phyloP scores from a whole-genome alignment of 2,329 filamentous ascomycete species.

The Aureobasidium sp. region DNA sequence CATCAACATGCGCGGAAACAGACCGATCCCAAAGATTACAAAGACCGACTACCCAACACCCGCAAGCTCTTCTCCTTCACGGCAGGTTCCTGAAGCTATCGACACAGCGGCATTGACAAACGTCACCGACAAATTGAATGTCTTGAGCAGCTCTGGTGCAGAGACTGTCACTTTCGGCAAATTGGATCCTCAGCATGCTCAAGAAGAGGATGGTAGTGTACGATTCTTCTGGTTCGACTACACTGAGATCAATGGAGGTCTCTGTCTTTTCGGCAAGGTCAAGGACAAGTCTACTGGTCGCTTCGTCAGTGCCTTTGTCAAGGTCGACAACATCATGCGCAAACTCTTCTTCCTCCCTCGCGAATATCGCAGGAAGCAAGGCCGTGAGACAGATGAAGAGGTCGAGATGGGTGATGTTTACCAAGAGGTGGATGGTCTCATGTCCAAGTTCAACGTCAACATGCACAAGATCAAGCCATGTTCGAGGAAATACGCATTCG shows the following conservation, averaged over 20 bases:
- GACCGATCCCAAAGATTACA: slow-evolving; percentile 66
- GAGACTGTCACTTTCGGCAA: slow-evolving; percentile 66
- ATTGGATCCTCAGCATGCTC: slow-evolving; percentile 70
- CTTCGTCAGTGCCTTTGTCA: slow-evolving; percentile 89
- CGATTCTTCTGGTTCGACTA: slow-evolving; percentile 98
- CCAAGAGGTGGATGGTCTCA: slow-evolving; percentile 75
- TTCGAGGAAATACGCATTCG: slow-evolving; percentile 90
- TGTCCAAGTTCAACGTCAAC: slow-evolving; percentile 76
- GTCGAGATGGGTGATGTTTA: slow-evolving; percentile 86
- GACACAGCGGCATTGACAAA: slow-evolving; percentile 85
- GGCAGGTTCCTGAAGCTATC: slow-evolving; percentile 45
- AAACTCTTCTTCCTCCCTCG: slow-evolving; percentile 92
- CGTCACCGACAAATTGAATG: slow-evolving; percentile 76
- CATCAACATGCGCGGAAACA: slow-evolving; percentile 77
- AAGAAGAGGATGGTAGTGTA: slow-evolving; percentile 88
- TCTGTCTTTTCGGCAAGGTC: slow-evolving; percentile 94
- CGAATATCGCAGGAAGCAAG: slow-evolving; percentile 49
- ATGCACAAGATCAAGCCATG: slow-evolving; percentile 93
- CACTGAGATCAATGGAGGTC: slow-evolving; percentile 78
- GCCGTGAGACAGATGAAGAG: slow-evolving; percentile 64
- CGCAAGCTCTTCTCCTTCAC: slow-evolving; percentile 65
- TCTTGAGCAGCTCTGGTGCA: slow-evolving; percentile 63
- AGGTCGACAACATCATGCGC: slow-evolving; percentile 86
- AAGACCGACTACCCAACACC: slow-evolving; percentile 64
- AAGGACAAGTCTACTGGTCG: slow-evolving; percentile 72